Base-by-base conservation (phyloP, 2,329 filamentous ascomycete genomes). In the Mycosphaerella arachidis region DNA sequence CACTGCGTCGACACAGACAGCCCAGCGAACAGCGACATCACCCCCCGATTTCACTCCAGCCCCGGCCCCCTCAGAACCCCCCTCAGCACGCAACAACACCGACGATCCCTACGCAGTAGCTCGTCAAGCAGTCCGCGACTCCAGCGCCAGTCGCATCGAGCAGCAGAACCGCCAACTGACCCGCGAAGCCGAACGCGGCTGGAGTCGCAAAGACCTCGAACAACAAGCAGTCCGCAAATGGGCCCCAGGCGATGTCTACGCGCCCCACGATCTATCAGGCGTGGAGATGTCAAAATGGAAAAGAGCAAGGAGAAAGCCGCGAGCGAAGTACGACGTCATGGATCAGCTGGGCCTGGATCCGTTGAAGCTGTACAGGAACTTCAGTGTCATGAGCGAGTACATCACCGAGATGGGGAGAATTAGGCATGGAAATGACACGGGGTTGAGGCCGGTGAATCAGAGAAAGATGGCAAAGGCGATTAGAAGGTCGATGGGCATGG, bases 391-490 rank as follows among this genome's bases (percentile, higher is more conserved):
- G 76, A 89, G 89, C 33, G 92, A 97, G 74, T 97, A 89, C 74
- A 89, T 94, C 71, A 91, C 90, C 0, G 77, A 87, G 10, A 90
- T 91, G 78, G 94, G 93, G 54, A 86, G 92, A 61, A 97, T 99
- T 74, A 89, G 86, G 77, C 86, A 89, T 73, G 81, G 84, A n/a
- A 82, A 75, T 6, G 80, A 87, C 27, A 97, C 92, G 0, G 91
- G 91, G 13, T 80, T 99, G 62, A 84, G 91, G 59, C 89, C 90
- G 2, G 88, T 90, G 66, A 97, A 97, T 80, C 94, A 99, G 80
- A 84, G 94, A 67, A 92, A 89, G 78, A 86, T 99, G 72, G 90
- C 93, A 63, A 97, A 95, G 81, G 93, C 95, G 56, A 89, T 99
- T 69, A 82, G 94, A 66, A 84, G 94, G 68, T 88, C 90, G 20